phyloP scores from a whole-genome alignment of 345 rosid genomes.

The Conringia planisiliqua region DNA sequence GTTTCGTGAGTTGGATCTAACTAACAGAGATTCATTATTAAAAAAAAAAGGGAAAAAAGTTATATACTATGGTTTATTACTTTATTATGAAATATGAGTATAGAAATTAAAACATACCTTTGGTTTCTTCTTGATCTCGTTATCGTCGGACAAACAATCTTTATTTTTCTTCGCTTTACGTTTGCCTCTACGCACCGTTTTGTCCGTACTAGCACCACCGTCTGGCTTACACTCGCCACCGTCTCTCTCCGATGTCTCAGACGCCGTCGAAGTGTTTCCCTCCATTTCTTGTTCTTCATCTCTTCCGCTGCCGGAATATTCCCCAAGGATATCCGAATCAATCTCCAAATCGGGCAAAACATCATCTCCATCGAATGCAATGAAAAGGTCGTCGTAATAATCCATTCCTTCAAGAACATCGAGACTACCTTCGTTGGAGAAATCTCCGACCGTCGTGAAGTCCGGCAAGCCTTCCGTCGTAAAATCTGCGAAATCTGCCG shows the following conservation, averaged over 20 bases:
- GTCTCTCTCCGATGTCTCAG: constrained; percentile 30
- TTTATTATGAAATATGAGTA: too few species aligned
- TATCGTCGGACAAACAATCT: constrained; percentile 41
- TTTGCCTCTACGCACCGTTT: constrained; percentile 31
- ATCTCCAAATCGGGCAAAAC: constrained; percentile 69
- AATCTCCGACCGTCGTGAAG: constrained; percentile 42
- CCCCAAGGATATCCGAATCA: constrained; percentile 63
- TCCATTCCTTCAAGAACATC: constrained; percentile 52
- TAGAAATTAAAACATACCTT: constrained; percentile 23
- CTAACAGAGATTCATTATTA: neutral
- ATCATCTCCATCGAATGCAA: constrained; percentile 56
- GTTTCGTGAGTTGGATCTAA: neutral
- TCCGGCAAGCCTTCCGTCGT: constrained; percentile 43
- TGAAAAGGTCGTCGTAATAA: constrained; percentile 75
- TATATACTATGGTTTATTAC: neutral
- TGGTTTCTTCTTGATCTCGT: constrained; percentile 34
- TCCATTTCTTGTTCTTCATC: constrained; percentile 60
- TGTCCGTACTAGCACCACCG: constrained; percentile 43
- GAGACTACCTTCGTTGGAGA: constrained; percentile 25
- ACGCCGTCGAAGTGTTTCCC: constrained; percentile 40
- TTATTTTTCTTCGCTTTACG: constrained; percentile 49
- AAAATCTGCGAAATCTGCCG: constrained; percentile 45
- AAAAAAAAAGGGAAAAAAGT: neutral
- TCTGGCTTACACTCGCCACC: constrained; percentile 33
- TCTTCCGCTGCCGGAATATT: constrained; percentile 49